Evolutionary conservation across 306 rosid species (phyloP).

Genomic region (Fragaria vesca): DNA sequence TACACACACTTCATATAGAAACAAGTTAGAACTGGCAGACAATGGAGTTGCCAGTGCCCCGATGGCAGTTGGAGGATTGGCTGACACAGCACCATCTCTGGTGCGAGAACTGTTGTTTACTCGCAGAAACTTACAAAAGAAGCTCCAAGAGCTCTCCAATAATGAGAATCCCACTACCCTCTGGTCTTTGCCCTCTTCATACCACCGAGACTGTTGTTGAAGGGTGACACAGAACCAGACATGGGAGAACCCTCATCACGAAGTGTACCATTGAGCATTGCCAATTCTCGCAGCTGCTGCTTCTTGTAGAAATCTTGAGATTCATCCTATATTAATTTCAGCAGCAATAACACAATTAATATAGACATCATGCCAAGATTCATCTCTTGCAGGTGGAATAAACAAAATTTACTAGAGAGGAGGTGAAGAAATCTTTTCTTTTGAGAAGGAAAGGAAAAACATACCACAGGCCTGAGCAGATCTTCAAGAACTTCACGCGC

Average conservation of each 20-base stretch:
- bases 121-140: slow-evolving; percentile 48
- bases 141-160: slow-evolving; percentile 49
- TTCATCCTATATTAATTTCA: slow-evolving; percentile 57
- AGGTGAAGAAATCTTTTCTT: not conserved
- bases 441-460: not conserved
- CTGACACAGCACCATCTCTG: slow-evolving; percentile 52
- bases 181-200: slow-evolving; percentile 99
- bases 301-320: slow-evolving; percentile 96
- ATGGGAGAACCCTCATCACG: slow-evolving; percentile 96
- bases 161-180: slow-evolving; percentile 46
- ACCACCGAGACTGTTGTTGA: slow-evolving; percentile 95
- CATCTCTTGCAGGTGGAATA: not conserved
- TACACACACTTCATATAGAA: slow-evolving; percentile 76
- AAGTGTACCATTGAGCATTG: slow-evolving; percentile 89
- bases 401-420: slow-evolving; percentile 11
- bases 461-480: slow-evolving; percentile 80
- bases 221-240: slow-evolving; percentile 87
- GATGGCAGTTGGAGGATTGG: slow-evolving; percentile 59
- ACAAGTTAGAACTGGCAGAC: slow-evolving; percentile 57
- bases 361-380: not conserved
- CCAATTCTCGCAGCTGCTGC: slow-evolving; percentile 93
- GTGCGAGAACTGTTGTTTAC: slow-evolving; percentile 45
- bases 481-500: slow-evolving; percentile 78
- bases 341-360: not conserved
- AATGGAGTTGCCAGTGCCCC: slow-evolving; percentile 69